A percentile compares a stretch with the other conserved stretches of the same genome.
Conservation (phyloP, 108 stramenopile species). For the Fistulifera pelliculosa region DNA sequence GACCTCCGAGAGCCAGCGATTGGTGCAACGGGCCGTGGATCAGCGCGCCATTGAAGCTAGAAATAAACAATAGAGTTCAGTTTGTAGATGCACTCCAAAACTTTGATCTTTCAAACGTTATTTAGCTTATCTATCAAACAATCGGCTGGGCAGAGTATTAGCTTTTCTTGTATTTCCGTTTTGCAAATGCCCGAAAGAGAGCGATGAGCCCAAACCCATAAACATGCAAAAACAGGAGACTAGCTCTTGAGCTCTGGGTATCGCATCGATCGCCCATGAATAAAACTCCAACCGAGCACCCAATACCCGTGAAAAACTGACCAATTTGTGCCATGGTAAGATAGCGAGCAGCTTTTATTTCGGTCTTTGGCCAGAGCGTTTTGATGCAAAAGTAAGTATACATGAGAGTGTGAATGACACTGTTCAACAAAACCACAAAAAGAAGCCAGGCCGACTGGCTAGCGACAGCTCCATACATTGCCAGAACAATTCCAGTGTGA, state of each 20-base stretch:
- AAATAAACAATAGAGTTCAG: background rate
- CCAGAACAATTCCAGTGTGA: conserved; percentile 34
- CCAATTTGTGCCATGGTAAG: conserved; percentile 47
- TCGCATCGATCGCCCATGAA: conserved; percentile 29
- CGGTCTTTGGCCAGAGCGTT: conserved; percentile 25
- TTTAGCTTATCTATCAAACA: no score
- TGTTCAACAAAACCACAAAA: conserved; percentile 30
- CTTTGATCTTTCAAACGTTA: no score
- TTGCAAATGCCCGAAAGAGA: conserved; percentile 37
- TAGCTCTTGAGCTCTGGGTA: conserved; percentile 19
- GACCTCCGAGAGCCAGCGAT: conserved; percentile 49
- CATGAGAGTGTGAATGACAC: conserved; percentile 44
- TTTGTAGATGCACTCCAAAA: no score
- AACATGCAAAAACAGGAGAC: conserved; percentile 25
- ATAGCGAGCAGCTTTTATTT: conserved; percentile 33
- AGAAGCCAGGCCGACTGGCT: conserved; percentile 31
- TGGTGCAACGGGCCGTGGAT: conserved; percentile 60
- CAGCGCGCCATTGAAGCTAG: conserved; percentile 42
- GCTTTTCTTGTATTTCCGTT: conserved; percentile 44
- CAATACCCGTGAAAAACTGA: conserved; percentile 48
- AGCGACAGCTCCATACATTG: conserved; percentile 41
- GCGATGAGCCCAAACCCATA: conserved; percentile 45
- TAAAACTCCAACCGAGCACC: conserved; percentile 15
- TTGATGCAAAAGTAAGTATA: conserved; percentile 51
- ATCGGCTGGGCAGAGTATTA: conserved; percentile 1